Evolutionary conservation across 495 filamentous ascomycete species (phyloP), one percentile per base, ranked within the genome.

Genomic region (Arthonia radiata): DNA sequence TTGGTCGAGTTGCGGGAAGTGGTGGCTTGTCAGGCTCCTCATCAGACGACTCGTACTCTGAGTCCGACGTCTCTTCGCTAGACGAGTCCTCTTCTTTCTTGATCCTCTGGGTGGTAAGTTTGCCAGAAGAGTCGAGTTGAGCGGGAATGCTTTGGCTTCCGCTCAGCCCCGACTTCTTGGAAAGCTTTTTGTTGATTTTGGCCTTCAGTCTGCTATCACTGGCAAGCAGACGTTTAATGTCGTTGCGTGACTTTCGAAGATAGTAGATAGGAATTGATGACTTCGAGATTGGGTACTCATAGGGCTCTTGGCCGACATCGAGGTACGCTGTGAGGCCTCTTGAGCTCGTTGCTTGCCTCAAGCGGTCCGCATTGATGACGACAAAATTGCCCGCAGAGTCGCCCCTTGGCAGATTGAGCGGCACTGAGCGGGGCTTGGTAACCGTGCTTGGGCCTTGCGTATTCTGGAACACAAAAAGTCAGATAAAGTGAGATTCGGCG

Each of bases 1-100:
- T 53, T 15, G 64, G 60, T 7, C 59, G 54, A 22, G 35, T 35
- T 23, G 35, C 21, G 4, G 68, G 63, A n/a, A 67, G 34, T 10
- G 63, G 60, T 11, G 57, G 44, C 44, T 28, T 71, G 61, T 17
- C 50, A 47, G 23, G 38, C 36, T 64, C 56, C 24, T 60, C 55
- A 16, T 51, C 41, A 47, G 51, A 36, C 46, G 48, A 47, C 14
- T 38, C 58, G 32, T 60, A 51, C 23, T 54, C 55, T 5, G 38
- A 38, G 1, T 36, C 33, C 12, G 31, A 24, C 13, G 41, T 32
- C 17, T 37, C 37, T 17, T 40, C 43, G 29, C 39, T 44, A 11
- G 39, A 40, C 10, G 38, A 40, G 0, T 48, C 40, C 1, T 39
- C 39, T 21, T 54, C 52, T 4, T 36, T 39, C 30, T 50, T 40